These are phyloP conservation scores for Umbilicus rupestris DNA, from an alignment of 164 flowering plant species.

Conservation along the genomic window DNA sequence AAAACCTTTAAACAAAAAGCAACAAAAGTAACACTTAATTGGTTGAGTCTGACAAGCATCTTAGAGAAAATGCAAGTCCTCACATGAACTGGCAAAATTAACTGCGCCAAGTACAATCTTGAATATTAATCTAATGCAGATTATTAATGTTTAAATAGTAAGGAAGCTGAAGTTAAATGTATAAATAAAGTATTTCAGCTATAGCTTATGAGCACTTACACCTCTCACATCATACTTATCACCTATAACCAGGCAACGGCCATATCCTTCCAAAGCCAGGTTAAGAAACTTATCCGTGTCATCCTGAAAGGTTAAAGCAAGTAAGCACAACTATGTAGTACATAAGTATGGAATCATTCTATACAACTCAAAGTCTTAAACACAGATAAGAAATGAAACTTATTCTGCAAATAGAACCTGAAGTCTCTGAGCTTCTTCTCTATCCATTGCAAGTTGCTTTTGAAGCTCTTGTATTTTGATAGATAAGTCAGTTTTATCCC, in stretches of 20 bases:
- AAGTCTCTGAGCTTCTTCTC: slow-evolving; percentile 72
- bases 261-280: slow-evolving; percentile 83
- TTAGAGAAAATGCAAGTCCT: background rate
- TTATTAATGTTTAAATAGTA: background rate
- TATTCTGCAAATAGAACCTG: slow-evolving; percentile 32
- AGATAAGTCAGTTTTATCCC: slow-evolving; percentile 71
- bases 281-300: slow-evolving; percentile 81
- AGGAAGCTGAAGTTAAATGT: background rate
- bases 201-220: slow-evolving; percentile 38
- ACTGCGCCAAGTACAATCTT: too few relatives aligned
- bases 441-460: slow-evolving; percentile 86
- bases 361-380: background rate
- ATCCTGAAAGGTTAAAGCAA: slow-evolving; percentile 40
- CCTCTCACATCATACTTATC: slow-evolving; percentile 87
- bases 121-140: background rate
- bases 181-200: background rate
- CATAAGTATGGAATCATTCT: background rate
- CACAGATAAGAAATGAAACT: background rate
- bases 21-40: slow-evolving; percentile 60
- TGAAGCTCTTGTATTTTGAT: slow-evolving; percentile 85
- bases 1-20: slow-evolving; percentile 48
- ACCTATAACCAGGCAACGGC: slow-evolving; percentile 73
- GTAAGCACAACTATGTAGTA: slow-evolving; percentile 8
- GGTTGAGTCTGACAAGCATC: background rate
- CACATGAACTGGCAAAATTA: background rate